Base-by-base conservation (phyloP, 2,329 filamentous ascomycete species). In the Xylaria sp. region DNA sequence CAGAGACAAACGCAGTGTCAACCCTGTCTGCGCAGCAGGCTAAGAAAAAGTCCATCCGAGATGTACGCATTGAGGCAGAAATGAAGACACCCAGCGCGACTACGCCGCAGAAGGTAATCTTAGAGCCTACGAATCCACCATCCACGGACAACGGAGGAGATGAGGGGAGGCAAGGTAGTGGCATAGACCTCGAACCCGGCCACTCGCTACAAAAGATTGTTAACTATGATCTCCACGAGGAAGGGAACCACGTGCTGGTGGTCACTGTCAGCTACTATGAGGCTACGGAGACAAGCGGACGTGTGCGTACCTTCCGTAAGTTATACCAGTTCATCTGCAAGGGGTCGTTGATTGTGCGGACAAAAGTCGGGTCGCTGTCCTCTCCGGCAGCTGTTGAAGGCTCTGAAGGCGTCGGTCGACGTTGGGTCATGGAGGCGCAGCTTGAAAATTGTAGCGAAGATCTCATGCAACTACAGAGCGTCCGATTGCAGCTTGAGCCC, bases 291-390 rank as follows among this genome's bases (percentile, higher is more conserved):
- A 89, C 86, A 20, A 87, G 85, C 70, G 88, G 88, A 2, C 87
- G 93, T 56, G 90, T 92, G 42, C 85, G 96, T 66, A 97, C 93
- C 10, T 98, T 98, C 77, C 85, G 95, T 71, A 98, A 98, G 81
- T 82, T 99, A 67, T 99, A 98, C 79, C 96, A 98, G 79, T 99
- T 99, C 77, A 90, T 96, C 62, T 96, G 94, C 76, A 95, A 97
- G 82, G 89, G 93, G 44, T 92, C 94, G 67, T 83, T 99, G 72
- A 93, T 94, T 69, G 95, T 99, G 66, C 86, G 95, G 69, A 97
- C 95, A 0, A 99, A 98, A 78, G 88, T 93, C 2, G 92, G 92
- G 3, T 85, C 89, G 58, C 76, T 93, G 63, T 76, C 84, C 47
- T 78, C 82, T 2, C 73, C 80, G 11, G 39, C 80, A 77, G 57